Evolutionary conservation across 176 grass and related monocot species (phyloP).

Genomic region (Dactylis glomerata): DNA sequence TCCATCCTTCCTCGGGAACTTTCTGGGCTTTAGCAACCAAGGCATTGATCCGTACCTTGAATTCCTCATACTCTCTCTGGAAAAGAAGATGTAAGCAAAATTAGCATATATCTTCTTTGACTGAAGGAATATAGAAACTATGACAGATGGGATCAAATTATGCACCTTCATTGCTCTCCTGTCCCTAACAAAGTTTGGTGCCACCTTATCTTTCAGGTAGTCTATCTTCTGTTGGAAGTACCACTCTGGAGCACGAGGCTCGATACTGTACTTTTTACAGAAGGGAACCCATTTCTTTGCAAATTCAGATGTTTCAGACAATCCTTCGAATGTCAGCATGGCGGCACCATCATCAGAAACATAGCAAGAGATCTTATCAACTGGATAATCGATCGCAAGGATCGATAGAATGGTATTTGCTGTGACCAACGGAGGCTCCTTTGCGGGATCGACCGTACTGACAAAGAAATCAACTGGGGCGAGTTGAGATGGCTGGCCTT

Average conservation of each 20-base stretch:
- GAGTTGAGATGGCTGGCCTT: constrained; percentile 80
- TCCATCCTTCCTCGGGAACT: constrained; percentile 93
- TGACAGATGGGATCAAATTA: background rate
- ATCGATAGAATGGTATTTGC: constrained; percentile 89
- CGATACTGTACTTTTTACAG: constrained; percentile 86
- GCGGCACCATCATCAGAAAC: constrained; percentile 97
- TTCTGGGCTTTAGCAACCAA: constrained; percentile 96
- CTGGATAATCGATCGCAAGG: constrained; percentile 85
- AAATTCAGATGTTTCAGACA: constrained; percentile 90
- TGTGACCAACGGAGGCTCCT: constrained; percentile 85
- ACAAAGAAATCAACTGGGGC: constrained; percentile 90
- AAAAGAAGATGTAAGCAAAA: background rate
- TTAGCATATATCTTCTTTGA: background rate
- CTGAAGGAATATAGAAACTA: background rate
- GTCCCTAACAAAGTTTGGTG: constrained; percentile 94
- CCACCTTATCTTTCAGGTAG: constrained; percentile 91
- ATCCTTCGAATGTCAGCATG: constrained; percentile 85
- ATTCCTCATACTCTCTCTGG: constrained; percentile 94
- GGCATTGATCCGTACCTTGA: constrained; percentile 89
- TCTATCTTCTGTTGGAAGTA: constrained; percentile 98
- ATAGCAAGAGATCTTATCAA: constrained; percentile 96
- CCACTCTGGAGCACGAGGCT: constrained; percentile 93
- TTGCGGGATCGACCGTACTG: constrained; percentile 90
- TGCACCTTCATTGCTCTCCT: constrained; percentile 88
- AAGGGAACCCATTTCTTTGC: constrained; percentile 96